Percentiles rank a stretch among this genome's conserved stretches.
Conservation (phyloP, 2,329 filamentous ascomycete genomes). For the Talaromyces sp. region DNA sequence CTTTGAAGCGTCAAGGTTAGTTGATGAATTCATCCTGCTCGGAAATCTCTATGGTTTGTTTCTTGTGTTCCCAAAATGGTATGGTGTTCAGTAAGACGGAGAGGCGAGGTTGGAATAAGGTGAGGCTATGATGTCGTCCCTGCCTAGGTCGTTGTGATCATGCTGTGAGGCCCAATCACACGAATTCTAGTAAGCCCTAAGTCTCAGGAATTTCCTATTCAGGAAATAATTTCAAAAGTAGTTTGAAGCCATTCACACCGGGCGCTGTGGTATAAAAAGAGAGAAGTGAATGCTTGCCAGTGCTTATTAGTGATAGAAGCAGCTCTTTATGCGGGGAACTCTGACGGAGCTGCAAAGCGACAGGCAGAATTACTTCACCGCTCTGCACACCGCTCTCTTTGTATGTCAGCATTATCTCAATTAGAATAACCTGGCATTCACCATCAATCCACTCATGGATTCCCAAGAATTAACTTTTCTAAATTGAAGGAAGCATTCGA, state of each 20-base stretch:
- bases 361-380: constrained; percentile 10
- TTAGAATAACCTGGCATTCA: neutral
- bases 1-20: neutral
- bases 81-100: neutral
- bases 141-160: neutral
- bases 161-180: neutral
- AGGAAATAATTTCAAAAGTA: neutral
- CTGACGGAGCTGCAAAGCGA: neutral
- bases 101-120: neutral
- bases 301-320: neutral
- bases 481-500: neutral
- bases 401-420: neutral
- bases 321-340: constrained; percentile 7
- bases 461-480: too few relatives aligned
- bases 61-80: neutral
- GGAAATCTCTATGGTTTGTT: neutral
- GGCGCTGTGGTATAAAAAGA: neutral
- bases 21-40: constrained; percentile 2
- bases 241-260: neutral
- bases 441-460: neutral
- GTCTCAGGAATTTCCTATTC: neutral
- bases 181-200: neutral
- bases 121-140: constrained; percentile 7
- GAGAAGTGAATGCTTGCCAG: neutral
- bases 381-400: constrained; percentile 11